Evolutionary conservation across 495 filamentous ascomycete species (phyloP).

Genomic region (Hypoxylon fuscum): DNA sequence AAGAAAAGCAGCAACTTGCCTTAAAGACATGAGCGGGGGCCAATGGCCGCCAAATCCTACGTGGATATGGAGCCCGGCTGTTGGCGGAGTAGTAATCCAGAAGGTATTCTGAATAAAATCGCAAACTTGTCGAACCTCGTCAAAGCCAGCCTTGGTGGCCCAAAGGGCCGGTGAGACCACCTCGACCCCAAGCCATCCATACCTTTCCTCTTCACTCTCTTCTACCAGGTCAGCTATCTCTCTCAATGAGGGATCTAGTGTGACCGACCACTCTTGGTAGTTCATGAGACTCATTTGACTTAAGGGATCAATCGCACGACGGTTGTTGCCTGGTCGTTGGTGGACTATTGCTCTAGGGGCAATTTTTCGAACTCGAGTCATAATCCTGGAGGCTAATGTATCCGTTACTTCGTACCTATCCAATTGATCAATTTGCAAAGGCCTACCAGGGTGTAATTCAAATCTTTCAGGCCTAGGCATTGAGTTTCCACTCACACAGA

Average conservation of each 20-base stretch:
- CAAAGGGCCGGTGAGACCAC: slow-evolving; percentile 29
- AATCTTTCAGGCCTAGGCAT: neutral
- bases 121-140: slow-evolving; percentile 24
- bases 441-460: neutral
- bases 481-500: neutral
- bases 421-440: neutral
- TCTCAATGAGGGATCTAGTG: too few relatives aligned
- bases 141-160: slow-evolving; percentile 17
- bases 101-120: slow-evolving; percentile 16
- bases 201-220: neutral
- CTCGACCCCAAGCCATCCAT: slow-evolving; percentile 20
- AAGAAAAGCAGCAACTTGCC: slow-evolving; percentile 24
- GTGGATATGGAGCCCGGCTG: slow-evolving; percentile 33
- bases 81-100: neutral
- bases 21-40: neutral
- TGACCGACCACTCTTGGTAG: too few relatives aligned
- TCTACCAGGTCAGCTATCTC: neutral
- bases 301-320: too few relatives aligned
- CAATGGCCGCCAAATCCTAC: slow-evolving; percentile 26
- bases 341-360: too few relatives aligned
- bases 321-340: too few relatives aligned
- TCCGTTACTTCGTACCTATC: too few relatives aligned
- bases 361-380: too few relatives aligned
- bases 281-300: too few relatives aligned
- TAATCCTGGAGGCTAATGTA: too few relatives aligned